Conservation (phyloP, 2,329 filamentous ascomycete species). For the Claviceps pazoutovae region DNA sequence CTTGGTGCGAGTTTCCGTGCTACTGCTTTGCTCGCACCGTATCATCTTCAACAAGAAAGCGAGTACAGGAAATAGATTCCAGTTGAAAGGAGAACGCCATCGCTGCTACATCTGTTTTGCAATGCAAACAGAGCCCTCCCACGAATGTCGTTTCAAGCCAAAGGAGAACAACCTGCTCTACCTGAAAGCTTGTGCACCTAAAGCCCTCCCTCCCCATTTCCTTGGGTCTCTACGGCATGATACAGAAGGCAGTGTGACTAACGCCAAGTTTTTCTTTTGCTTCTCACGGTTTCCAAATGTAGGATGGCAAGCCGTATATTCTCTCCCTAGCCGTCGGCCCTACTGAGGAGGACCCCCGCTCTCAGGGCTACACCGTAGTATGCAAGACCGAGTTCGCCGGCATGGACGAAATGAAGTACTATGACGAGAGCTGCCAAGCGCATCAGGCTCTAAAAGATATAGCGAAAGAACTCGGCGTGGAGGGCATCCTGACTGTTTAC, state of each 20-base stretch:
- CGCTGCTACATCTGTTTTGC: neutral
- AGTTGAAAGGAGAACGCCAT: neutral
- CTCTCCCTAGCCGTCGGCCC: slow-evolving; percentile 38
- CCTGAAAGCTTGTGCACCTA: neutral
- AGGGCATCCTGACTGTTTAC: slow-evolving; percentile 27
- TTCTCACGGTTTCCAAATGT: neutral
- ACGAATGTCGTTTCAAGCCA: neutral
- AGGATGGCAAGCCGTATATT: slow-evolving; percentile 63
- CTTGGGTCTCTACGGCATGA: neutral
- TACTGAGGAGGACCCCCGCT: slow-evolving; percentile 42
- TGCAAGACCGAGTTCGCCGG: slow-evolving; percentile 50
- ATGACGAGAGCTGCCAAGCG: slow-evolving; percentile 40
- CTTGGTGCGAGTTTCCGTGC: neutral
- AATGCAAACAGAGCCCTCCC: neutral
- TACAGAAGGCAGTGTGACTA: slow-evolving; percentile 1
- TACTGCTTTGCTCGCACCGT: neutral
- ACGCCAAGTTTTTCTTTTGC: slow-evolving; percentile 1
- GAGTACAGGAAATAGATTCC: neutral
- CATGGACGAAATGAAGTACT: slow-evolving; percentile 56
- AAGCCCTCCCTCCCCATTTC: neutral
- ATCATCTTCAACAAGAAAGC: neutral
- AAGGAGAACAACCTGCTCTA: neutral
- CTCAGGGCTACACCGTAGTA: slow-evolving; percentile 51
- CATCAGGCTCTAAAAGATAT: slow-evolving; percentile 27
- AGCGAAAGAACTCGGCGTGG: slow-evolving; percentile 18